Conservation (phyloP, 768 basidiomycete genomes). For the Auriscalpium orientale region DNA sequence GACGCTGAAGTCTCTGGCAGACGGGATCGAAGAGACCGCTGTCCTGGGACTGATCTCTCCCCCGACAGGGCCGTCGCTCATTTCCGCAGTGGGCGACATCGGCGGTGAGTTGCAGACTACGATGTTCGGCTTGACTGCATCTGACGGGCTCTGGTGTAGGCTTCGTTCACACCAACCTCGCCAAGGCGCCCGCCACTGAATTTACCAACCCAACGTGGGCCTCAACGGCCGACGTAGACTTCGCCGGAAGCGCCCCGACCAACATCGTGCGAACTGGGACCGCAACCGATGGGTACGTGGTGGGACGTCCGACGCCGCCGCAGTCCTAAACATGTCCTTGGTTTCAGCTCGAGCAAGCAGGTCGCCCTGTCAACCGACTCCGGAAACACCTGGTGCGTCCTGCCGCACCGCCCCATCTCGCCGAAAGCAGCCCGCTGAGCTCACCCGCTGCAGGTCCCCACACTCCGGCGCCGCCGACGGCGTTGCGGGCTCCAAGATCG, state of each 20-base stretch:
- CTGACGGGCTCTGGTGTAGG: conserved; percentile 24
- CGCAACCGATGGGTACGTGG: conserved; percentile 1
- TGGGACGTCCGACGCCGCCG: background rate
- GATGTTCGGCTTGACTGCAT: background rate
- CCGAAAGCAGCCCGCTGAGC: too few species aligned
- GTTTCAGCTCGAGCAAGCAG: conserved; percentile 38
- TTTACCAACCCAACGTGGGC: conserved; percentile 43
- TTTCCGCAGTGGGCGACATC: conserved; percentile 50
- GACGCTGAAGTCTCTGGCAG: conserved; percentile 50
- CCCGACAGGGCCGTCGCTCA: conserved; percentile 46
- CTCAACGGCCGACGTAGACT: conserved; percentile 43
- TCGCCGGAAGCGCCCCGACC: conserved; percentile 42
- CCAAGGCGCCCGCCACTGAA: conserved; percentile 30
- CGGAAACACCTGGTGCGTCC: conserved; percentile 41
- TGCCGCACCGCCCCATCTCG: too few species aligned
- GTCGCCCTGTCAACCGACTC: conserved; percentile 50
- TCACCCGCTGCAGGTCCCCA: conserved; percentile 27
- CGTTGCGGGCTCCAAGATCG: conserved; percentile 26
- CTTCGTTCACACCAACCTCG: conserved; percentile 39
- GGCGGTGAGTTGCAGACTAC: conserved; percentile 30
- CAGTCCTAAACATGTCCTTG: too few species aligned
- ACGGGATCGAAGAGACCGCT: conserved; percentile 60
- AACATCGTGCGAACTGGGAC: conserved; percentile 48
- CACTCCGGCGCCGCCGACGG: conserved; percentile 48
- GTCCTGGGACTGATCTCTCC: conserved; percentile 54